A percentile compares a stretch with the other conserved stretches of the same genome.
phyloP scores from a whole-genome alignment of 2,329 filamentous ascomycete genomes.

The Calonectria hawksworthii region DNA sequence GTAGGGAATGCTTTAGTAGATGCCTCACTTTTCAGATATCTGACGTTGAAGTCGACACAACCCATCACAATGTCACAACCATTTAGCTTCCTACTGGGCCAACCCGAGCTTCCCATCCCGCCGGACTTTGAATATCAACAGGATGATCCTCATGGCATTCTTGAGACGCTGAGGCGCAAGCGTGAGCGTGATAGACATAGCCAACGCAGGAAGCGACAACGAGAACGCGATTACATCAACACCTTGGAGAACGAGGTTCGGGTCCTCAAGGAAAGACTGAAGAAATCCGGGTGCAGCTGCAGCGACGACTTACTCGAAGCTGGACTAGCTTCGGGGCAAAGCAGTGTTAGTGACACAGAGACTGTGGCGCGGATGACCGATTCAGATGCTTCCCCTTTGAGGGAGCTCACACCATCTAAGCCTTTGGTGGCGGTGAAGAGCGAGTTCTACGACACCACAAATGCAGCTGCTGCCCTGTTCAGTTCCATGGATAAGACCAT shows the following conservation, averaged over 20 bases:
- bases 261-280: not conserved
- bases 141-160: not conserved
- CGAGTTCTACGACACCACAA: not conserved
- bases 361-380: not conserved
- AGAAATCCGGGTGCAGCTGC: not conserved
- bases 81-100: not conserved
- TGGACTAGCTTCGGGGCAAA: not conserved
- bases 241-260: not conserved
- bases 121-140: not conserved
- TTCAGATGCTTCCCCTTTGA: not conserved
- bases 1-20: not conserved
- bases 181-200: not conserved
- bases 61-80: not conserved
- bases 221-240: not conserved
- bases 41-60: not conserved
- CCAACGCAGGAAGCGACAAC: not conserved
- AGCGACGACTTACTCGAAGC: not conserved
- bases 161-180: not conserved
- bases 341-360: not conserved
- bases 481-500: not conserved
- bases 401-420: not conserved
- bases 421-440: no score
- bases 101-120: not conserved
- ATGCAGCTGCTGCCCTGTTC: not conserved
- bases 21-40: not conserved